Conservation (phyloP, 345 rosid genomes). For the Syzygium oleosum region DNA sequence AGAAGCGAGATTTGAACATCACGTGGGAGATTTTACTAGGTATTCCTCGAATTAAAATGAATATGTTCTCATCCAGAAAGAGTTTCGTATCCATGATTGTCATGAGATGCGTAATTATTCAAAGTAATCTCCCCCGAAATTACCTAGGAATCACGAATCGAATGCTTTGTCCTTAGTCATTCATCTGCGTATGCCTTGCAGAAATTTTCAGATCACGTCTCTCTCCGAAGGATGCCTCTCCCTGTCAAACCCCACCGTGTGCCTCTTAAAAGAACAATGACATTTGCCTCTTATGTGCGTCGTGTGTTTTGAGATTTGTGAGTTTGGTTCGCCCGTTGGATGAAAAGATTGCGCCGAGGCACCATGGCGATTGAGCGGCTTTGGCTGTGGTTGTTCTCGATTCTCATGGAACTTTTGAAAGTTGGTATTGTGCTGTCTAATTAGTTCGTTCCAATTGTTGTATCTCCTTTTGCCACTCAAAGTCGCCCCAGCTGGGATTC, state of each 20-base stretch:
- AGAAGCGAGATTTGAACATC: not conserved
- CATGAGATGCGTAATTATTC: not conserved
- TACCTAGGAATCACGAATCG: not conserved
- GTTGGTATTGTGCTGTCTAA: not conserved
- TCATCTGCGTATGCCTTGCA: not conserved
- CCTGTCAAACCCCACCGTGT: not conserved
- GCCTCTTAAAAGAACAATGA: not conserved
- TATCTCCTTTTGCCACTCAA: not conserved
- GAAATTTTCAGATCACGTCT: not conserved
- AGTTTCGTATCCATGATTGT: not conserved
- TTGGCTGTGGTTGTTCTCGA: not conserved
- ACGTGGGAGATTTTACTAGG: not conserved
- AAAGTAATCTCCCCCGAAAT: not conserved
- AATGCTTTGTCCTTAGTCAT: not conserved
- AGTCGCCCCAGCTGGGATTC: not conserved
- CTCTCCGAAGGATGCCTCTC: not conserved
- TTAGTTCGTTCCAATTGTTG: not conserved
- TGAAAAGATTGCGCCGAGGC: not conserved
- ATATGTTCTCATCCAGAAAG: not conserved
- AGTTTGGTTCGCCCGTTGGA: not conserved
- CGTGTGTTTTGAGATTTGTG: not conserved
- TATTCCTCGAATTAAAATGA: not conserved
- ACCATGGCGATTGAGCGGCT: not conserved
- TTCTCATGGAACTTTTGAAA: not conserved
- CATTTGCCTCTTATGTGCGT: not conserved